Evolutionary conservation across 2,329 filamentous ascomycete species (phyloP).

Genomic region (Neurospora sp.): DNA sequence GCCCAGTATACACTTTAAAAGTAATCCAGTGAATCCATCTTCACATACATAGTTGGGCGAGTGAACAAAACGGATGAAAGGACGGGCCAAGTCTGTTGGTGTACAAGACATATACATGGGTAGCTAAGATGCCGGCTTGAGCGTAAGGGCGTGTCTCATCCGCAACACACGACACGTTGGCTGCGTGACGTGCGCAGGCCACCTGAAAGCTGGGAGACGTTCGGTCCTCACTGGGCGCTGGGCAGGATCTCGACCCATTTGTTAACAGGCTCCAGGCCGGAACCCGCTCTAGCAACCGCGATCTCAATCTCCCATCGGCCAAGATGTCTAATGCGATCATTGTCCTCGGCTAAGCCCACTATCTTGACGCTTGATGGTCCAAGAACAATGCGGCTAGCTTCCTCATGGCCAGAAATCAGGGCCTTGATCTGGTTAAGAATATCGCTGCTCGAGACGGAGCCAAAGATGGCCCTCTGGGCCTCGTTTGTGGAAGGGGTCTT

Average conservation of each 20-base stretch:
- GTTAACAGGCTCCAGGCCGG: constrained; percentile 22
- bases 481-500: constrained; percentile 3
- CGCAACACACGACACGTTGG: background rate
- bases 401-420: constrained; percentile 22
- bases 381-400: constrained; percentile 26
- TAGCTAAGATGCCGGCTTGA: background rate
- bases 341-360: constrained; percentile 21
- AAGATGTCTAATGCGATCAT: constrained; percentile 31
- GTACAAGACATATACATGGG: background rate
- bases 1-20: background rate
- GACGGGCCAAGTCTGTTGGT: background rate
- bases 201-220: background rate
- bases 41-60: background rate
- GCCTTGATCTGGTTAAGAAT: constrained; percentile 26
- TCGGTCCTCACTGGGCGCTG: constrained; percentile 7
- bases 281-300: constrained; percentile 17
- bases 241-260: constrained; percentile 27
- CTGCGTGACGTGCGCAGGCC: background rate
- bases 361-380: constrained; percentile 27
- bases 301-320: constrained; percentile 32
- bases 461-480: constrained; percentile 26
- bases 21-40: background rate
- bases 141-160: background rate
- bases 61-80: background rate
- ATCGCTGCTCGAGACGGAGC: constrained; percentile 31